phyloP scores from a whole-genome alignment of 2,329 filamentous ascomycete species.

The Claviceps cyperi region DNA sequence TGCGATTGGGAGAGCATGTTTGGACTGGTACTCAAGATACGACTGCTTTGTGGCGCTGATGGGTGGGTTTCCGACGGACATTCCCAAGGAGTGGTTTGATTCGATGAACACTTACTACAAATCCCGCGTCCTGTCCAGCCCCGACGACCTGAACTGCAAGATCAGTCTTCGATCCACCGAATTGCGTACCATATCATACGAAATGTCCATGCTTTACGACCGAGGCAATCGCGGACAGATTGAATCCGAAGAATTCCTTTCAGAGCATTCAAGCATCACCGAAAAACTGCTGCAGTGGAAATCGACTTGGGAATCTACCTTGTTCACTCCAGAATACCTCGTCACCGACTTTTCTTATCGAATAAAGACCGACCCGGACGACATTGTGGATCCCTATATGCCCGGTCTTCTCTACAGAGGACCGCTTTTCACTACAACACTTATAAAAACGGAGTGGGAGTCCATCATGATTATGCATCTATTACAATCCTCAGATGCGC shows the following conservation, averaged over 20 bases:
- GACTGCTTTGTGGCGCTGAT: constrained; percentile 75
- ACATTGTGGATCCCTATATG: constrained; percentile 61
- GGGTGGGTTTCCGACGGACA: constrained; percentile 58
- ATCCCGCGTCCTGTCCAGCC: constrained; percentile 41
- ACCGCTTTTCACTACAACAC: constrained; percentile 60
- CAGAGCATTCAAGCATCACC: constrained; percentile 42
- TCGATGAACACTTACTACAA: constrained; percentile 48
- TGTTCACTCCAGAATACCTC: constrained; percentile 46
- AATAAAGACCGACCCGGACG: constrained; percentile 37
- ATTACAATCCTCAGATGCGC: constrained; percentile 49
- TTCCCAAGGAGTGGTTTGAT: constrained; percentile 68
- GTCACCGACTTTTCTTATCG: constrained; percentile 48
- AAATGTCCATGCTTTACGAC: constrained; percentile 67
- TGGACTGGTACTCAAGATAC: constrained; percentile 84
- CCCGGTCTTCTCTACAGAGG: constrained; percentile 56
- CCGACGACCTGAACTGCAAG: constrained; percentile 48
- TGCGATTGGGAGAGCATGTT: constrained; percentile 54
- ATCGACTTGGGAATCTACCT: constrained; percentile 41
- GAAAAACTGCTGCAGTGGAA: constrained; percentile 35
- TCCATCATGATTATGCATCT: constrained; percentile 69
- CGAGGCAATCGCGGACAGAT: constrained; percentile 51
- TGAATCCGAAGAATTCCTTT: constrained; percentile 46
- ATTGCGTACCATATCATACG: constrained; percentile 59
- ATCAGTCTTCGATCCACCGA: constrained; percentile 52
- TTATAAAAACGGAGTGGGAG: constrained; percentile 62